A percentile compares a stretch with the other conserved stretches of the same genome.
phyloP scores from a whole-genome alignment of 1,139 yeast genomes.

The Yueomyces sp. region DNA sequence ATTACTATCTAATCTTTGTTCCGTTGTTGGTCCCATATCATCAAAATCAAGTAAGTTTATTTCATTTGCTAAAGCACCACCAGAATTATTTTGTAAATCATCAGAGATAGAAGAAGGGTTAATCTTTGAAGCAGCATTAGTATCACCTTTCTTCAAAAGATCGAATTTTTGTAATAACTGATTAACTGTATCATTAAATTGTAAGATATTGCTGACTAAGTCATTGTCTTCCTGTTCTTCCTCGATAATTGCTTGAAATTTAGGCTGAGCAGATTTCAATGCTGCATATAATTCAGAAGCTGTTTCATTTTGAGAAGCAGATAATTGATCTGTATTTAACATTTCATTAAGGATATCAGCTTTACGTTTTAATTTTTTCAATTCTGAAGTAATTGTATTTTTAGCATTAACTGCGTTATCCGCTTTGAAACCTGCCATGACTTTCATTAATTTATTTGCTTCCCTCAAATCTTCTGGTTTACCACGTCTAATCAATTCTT shows the following conservation, averaged over 20 bases:
- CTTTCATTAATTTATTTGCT: conserved; percentile 91
- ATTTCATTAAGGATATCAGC: conserved; percentile 86
- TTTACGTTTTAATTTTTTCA: conserved; percentile 74
- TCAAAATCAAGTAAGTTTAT: conserved; percentile 73
- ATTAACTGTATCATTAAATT: conserved; percentile 68
- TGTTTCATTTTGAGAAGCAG: conserved; percentile 51
- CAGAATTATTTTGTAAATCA: conserved; percentile 17
- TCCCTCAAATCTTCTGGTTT: conserved; percentile 91
- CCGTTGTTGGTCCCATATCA: conserved; percentile 26
- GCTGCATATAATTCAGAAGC: conserved; percentile 66
- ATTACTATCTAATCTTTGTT: neutral
- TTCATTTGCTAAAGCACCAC: conserved; percentile 30
- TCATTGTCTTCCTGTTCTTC: conserved; percentile 64
- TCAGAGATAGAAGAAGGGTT: conserved; percentile 24
- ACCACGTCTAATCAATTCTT: conserved; percentile 89
- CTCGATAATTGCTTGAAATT: conserved; percentile 67
- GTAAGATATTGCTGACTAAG: conserved; percentile 52
- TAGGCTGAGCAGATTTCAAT: conserved; percentile 77
- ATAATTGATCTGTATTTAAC: conserved; percentile 47
- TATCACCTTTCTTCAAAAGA: conserved; percentile 52
- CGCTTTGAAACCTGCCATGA: conserved; percentile 95
- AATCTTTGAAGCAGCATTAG: conserved; percentile 47
- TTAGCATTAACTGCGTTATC: conserved; percentile 55
- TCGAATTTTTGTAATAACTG: conserved; percentile 56
- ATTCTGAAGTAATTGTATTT: conserved; percentile 72